Conservation (phyloP, 176 grass and related monocot genomes). For the Zizania latifolia region DNA sequence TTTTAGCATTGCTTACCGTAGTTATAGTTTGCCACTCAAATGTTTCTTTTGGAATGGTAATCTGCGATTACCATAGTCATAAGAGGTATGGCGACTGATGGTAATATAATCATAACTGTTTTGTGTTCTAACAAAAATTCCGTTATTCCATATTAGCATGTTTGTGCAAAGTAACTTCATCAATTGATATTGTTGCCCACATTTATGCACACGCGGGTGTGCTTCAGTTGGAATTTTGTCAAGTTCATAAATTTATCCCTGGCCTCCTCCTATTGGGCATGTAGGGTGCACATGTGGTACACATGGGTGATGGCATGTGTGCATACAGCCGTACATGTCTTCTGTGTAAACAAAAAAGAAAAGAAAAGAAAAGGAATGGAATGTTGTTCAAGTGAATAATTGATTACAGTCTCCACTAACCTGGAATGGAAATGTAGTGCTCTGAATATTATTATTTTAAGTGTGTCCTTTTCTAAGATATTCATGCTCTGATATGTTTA, state of each 20-base stretch:
- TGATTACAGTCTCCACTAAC: background rate
- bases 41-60: background rate
- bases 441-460: background rate
- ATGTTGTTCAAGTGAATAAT: constrained; percentile 6
- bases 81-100: background rate
- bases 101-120: constrained; percentile 1
- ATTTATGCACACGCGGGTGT: background rate
- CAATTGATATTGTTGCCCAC: background rate
- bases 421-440: background rate
- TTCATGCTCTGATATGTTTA: background rate
- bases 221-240: background rate
- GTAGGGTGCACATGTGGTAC: background rate
- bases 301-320: background rate
- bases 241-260: background rate
- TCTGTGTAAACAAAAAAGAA: background rate
- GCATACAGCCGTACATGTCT: no score
- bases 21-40: background rate
- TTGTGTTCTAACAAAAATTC: background rate
- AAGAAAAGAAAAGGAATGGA: background rate
- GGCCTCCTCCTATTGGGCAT: background rate
- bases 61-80: background rate
- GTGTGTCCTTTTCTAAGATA: background rate
- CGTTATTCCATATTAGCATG: background rate
- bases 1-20: background rate
- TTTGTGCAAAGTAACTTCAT: background rate